Percentiles rank a stretch among this genome's conserved stretches.
These are phyloP conservation scores for Globisporangium uncinulatum DNA, from an alignment of 352 stramenopile genomes.

Conservation along the genomic window DNA sequence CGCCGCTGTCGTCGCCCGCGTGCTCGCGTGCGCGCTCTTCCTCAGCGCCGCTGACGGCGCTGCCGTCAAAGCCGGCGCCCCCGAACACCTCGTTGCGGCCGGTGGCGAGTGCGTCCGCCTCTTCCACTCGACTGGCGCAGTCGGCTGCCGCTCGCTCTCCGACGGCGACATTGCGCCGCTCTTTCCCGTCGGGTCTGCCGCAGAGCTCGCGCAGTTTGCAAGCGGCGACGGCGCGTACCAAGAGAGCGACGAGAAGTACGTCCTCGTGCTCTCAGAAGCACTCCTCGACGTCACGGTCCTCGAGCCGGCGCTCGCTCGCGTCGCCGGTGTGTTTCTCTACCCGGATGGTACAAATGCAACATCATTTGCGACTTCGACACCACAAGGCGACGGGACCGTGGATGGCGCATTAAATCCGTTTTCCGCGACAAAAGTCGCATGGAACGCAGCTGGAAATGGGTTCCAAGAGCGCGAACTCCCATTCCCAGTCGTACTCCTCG, in stretches of 20 bases:
- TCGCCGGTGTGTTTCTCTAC: conserved; percentile 58
- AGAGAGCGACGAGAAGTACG: conserved; percentile 34
- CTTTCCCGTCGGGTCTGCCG: conserved; percentile 35
- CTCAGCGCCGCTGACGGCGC: conserved; percentile 19
- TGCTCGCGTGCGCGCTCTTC: conserved; percentile 1
- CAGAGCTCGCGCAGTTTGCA: conserved; percentile 44
- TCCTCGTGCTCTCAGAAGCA: conserved; percentile 58
- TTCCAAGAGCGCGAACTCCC: conserved; percentile 35
- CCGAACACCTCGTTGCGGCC: conserved; percentile 52
- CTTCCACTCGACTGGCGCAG: conserved; percentile 63
- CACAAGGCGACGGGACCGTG: conserved; percentile 53
- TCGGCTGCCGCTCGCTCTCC: conserved; percentile 58
- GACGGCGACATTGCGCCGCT: conserved; percentile 48
- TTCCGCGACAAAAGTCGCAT: conserved; percentile 37
- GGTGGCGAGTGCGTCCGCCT: conserved; percentile 73
- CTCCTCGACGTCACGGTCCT: conserved; percentile 41
- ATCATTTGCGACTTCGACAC: conserved; percentile 42
- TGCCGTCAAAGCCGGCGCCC: conserved; percentile 53
- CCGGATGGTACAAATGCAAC: conserved; percentile 37
- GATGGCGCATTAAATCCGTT: conserved; percentile 74
- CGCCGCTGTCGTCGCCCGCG: conserved; percentile 2
- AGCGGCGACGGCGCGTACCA: conserved; percentile 16
- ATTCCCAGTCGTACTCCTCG: conserved; percentile 67
- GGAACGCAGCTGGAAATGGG: conserved; percentile 55
- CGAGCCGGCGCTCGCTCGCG: conserved; percentile 19